These are phyloP conservation scores for Agaricus subrufescens DNA, from an alignment of 768 basidiomycete species.

Conservation along the genomic window DNA sequence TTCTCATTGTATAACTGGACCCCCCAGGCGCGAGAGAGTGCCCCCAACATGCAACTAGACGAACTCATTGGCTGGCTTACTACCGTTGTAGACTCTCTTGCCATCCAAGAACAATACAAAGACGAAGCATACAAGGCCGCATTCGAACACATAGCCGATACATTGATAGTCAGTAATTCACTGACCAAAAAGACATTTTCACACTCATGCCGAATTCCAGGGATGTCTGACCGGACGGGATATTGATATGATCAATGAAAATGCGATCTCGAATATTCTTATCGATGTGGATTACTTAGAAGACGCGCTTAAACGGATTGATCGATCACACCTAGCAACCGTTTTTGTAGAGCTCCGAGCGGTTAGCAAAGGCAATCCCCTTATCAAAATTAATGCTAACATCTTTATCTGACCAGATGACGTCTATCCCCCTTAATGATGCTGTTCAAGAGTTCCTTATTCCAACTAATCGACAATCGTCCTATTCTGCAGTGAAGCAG, in stretches of 20 bases:
- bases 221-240: slow-evolving; percentile 75
- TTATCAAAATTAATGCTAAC: slow-evolving; percentile 2
- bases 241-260: slow-evolving; percentile 79
- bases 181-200: neutral
- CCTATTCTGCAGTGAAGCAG: slow-evolving; percentile 61
- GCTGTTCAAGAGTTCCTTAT: slow-evolving; percentile 78
- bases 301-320: slow-evolving; percentile 75
- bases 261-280: slow-evolving; percentile 80
- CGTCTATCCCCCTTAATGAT: slow-evolving; percentile 67
- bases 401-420: slow-evolving; percentile 40
- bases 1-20: slow-evolving; percentile 95
- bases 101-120: slow-evolving; percentile 80
- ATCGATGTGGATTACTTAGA: slow-evolving; percentile 88
- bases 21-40: slow-evolving; percentile 60
- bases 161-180: slow-evolving; percentile 67
- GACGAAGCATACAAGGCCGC: slow-evolving; percentile 88
- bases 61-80: slow-evolving; percentile 96
- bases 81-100: slow-evolving; percentile 88
- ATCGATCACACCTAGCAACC: slow-evolving; percentile 60
- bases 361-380: slow-evolving; percentile 36
- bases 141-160: slow-evolving; percentile 81
- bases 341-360: slow-evolving; percentile 78
- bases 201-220: slow-evolving; percentile 31
- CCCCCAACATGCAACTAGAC: slow-evolving; percentile 91
- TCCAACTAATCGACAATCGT: slow-evolving; percentile 61